Evolutionary conservation across 139 green algal genomes (phyloP), one percentile per base, ranked within the genome.

Genomic region (Trebouxia sp.): DNA sequence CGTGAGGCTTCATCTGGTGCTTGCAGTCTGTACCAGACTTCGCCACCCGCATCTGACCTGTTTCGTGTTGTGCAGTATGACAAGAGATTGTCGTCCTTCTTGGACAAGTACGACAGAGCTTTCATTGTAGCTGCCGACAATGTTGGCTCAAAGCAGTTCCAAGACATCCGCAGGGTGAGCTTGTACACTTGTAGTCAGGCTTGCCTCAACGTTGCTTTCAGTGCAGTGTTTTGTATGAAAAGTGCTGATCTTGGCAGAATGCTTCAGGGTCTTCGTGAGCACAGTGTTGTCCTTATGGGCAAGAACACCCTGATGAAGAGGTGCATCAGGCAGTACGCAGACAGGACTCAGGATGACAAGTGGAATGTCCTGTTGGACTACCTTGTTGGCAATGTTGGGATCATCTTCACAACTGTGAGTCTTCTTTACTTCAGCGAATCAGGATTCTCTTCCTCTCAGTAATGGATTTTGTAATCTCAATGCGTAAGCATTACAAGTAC

Each of bases 281-380:
- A 96, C 78, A 93, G 85, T 53, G 83, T 93, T 51, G 93, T 99
- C 48, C 91, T 99, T 32, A 99, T 99, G 97, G 97, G 97, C 80
- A 99, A 99, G 93, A 99, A 99, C 95, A 99, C 97, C 67, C 92
- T 99, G 91, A 97, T 99, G 90, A 97, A 97, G 86, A 89, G 92
- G 83, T 97, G 82, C 90, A 97, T 99, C 84, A 88, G 94, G 78
- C 85, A 96, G 58, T 98, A 98, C 93, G 90, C 84, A 78, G 94
- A 99, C 87, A 83, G 90, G 72, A 98, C 91, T 43, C 91, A 91
- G 77, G 92, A 98, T 87, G 88, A 96, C 82, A 90, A 92, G 78
- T 98, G 95, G 94, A 81, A 85, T 32, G 75, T 81, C 53, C 86
- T 99, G 58, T 81, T 98, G 50, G 90, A 96, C 43, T 77, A 93